phyloP scores from a whole-genome alignment of 192 early-diverging fungal species.

The Coemansia asiatica region DNA sequence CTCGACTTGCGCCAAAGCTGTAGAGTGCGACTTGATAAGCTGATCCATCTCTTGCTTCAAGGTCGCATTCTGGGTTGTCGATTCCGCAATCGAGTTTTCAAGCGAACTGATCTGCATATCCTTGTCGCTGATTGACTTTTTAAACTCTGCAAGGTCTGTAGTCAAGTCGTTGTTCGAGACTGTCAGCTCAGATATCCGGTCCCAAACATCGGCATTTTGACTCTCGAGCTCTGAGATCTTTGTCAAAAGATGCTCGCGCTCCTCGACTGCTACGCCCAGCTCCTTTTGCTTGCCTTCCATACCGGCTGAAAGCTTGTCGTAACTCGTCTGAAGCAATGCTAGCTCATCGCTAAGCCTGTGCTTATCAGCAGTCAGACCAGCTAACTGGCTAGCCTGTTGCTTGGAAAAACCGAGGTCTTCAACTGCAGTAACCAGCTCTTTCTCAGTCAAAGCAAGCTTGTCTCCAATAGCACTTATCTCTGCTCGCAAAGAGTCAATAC shows the following conservation, averaged over 20 bases:
- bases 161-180: slow-evolving; percentile 18
- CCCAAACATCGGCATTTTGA: slow-evolving; percentile 43
- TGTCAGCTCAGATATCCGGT: slow-evolving; percentile 37
- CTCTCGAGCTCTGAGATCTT: slow-evolving; percentile 29
- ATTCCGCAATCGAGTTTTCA: background rate
- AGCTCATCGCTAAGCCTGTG: slow-evolving; percentile 2
- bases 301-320: background rate
- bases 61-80: background rate
- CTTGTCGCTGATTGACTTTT: slow-evolving; percentile 7
- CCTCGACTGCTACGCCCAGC: slow-evolving; percentile 2
- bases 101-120: slow-evolving; percentile 6
- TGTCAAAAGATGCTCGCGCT: background rate
- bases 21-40: background rate
- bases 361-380: slow-evolving; percentile 1
- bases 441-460: background rate
- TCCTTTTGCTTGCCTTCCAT: slow-evolving; percentile 13
- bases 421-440: background rate
- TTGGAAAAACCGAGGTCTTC: background rate
- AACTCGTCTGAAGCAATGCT: background rate
- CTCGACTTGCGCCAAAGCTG: background rate
- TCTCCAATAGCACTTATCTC: background rate
- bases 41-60: slow-evolving; percentile 1
- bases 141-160: background rate
- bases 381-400: slow-evolving; percentile 8
- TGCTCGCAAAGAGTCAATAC: background rate